Conservation (phyloP, 1,284 basidiomycete genomes). For the Porogramme epimiltina region DNA sequence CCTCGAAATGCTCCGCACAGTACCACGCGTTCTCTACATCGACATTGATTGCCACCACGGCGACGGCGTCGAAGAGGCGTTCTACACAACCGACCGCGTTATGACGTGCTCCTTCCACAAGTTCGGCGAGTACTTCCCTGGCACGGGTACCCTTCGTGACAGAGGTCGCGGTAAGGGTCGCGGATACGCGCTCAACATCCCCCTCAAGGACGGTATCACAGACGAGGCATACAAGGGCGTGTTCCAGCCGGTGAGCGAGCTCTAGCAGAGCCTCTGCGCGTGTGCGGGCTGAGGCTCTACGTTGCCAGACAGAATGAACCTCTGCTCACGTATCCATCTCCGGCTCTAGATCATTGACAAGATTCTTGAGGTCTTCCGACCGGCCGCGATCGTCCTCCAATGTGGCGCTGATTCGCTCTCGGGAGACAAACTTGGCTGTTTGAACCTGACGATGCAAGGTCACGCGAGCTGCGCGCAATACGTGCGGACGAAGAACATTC, state of each 20-base stretch:
- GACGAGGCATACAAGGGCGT: constrained; percentile 83
- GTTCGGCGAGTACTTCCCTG: constrained; percentile 97
- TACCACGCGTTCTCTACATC: constrained; percentile 92
- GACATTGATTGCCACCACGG: constrained; percentile 99
- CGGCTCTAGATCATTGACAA: constrained; percentile 72
- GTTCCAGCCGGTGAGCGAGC: constrained; percentile 83
- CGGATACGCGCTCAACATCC: constrained; percentile 93
- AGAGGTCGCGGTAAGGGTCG: constrained; percentile 85
- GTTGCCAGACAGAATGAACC: constrained; percentile 8
- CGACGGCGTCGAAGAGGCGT: constrained; percentile 98
- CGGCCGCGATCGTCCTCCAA: constrained; percentile 90
- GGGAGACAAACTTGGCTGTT: constrained; percentile 95
- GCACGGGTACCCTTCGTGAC: constrained; percentile 89
- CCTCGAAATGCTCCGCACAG: constrained; percentile 81
- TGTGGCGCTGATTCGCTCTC: constrained; percentile 96
- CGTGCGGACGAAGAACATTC: constrained; percentile 83
- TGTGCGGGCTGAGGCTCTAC: constrained; percentile 11
- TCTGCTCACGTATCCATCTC: constrained; percentile 12
- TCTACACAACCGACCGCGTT: constrained; percentile 96
- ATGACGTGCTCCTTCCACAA: constrained; percentile 98
- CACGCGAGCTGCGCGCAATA: constrained; percentile 93
- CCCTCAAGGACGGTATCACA: constrained; percentile 91
- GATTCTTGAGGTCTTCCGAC: constrained; percentile 90
- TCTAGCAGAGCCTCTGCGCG: constrained; percentile 1
- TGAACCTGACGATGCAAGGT: constrained; percentile 95